Percentiles rank a stretch among this genome's conserved stretches.
Conservation (phyloP, 2,329 filamentous ascomycete genomes). For the Trichoderma afroharzianum region DNA sequence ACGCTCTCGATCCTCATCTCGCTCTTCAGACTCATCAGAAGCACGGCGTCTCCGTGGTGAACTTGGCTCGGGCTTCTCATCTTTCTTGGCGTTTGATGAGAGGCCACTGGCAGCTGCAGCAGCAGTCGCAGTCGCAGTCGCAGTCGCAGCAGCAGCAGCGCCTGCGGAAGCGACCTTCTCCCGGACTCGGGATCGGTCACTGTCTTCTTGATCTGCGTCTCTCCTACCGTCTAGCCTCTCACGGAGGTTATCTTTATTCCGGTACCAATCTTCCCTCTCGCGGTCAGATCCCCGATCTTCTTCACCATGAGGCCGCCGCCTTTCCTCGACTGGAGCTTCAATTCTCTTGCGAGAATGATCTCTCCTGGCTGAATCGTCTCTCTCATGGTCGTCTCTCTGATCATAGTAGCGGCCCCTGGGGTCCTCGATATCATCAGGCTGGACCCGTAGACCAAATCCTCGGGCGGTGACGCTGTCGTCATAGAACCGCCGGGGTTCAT, state of each 20-base stretch:
- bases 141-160: constrained; percentile 34
- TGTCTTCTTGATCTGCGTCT: constrained; percentile 35
- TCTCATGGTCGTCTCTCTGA: constrained; percentile 28
- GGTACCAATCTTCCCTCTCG: constrained; percentile 30
- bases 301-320: constrained; percentile 25
- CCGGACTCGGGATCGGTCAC: constrained; percentile 39
- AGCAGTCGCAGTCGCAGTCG: background rate
- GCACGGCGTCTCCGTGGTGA: constrained; percentile 29
- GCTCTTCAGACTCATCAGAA: constrained; percentile 24
- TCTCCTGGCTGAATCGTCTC: constrained; percentile 10
- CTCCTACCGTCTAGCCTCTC: constrained; percentile 31
- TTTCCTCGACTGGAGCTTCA: constrained; percentile 25
- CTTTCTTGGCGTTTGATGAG: constrained; percentile 35
- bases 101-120: constrained; percentile 49
- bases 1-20: constrained; percentile 22
- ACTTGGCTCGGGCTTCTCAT: constrained; percentile 34
- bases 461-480: constrained; percentile 46
- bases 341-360: constrained; percentile 25
- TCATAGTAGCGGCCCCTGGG: constrained; percentile 35
- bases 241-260: constrained; percentile 28
- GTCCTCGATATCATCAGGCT: constrained; percentile 38
- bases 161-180: constrained; percentile 47
- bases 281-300: constrained; percentile 27
- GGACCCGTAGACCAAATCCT: constrained; percentile 51
- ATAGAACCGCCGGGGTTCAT: constrained; percentile 40